phyloP scores from a whole-genome alignment of 352 stramenopile species.

The Phytophthora colocasiae region DNA sequence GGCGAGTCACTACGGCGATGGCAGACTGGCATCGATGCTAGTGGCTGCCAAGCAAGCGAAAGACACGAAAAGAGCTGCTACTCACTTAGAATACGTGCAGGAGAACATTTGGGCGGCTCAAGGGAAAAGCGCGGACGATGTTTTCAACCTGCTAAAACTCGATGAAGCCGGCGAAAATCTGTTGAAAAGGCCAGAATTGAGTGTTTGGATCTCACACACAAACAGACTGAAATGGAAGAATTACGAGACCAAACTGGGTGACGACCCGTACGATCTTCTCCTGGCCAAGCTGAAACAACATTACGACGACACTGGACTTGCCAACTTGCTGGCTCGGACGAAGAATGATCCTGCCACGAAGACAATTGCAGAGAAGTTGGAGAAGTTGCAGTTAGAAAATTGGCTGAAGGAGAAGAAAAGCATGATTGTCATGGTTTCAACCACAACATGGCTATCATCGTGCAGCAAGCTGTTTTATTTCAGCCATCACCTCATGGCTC shows the following conservation, averaged over 20 bases:
- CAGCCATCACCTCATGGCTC: too few species aligned
- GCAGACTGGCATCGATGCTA: constrained; percentile 1
- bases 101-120: neutral
- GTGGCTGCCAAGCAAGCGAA: neutral
- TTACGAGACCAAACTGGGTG: neutral
- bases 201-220: neutral
- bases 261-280: constrained; percentile 8
- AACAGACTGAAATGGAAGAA: neutral
- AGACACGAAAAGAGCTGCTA: neutral
- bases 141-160: constrained; percentile 8
- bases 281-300: neutral
- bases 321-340: neutral
- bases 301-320: neutral
- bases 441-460: too few species aligned
- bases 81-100: neutral
- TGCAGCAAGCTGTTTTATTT: too few species aligned
- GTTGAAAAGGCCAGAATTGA: neutral
- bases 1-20: neutral
- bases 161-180: constrained; percentile 2
- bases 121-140: neutral
- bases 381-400: neutral
- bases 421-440: too few species aligned
- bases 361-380: constrained; percentile 1
- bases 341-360: neutral
- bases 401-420: neutral